Percentiles rank a stretch among this genome's conserved stretches.
Evolutionary conservation across 768 basidiomycete genomes (phyloP).

Genomic region (Rhizopogon vesiculosus): DNA sequence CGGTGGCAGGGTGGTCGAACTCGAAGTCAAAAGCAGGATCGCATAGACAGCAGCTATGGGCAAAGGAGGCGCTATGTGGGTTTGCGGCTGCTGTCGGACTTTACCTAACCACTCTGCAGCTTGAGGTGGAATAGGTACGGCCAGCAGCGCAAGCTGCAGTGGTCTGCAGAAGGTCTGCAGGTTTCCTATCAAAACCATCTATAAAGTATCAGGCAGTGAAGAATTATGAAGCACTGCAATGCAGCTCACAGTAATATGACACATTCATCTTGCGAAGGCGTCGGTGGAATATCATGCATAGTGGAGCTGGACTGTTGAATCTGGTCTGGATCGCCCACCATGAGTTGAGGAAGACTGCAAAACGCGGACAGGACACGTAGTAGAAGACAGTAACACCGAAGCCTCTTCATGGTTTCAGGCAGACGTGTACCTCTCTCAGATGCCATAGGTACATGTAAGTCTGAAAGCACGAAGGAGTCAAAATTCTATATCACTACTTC

Average conservation of each 20-base stretch:
- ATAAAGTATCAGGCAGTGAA: constrained; percentile 5
- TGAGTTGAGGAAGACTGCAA: too few relatives aligned
- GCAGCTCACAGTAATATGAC: constrained; percentile 81
- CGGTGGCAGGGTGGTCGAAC: too few relatives aligned
- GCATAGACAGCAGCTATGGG: too few relatives aligned
- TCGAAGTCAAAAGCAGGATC: too few relatives aligned
- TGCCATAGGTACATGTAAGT: too few relatives aligned
- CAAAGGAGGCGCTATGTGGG: too few relatives aligned
- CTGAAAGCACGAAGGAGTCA: too few relatives aligned
- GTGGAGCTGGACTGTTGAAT: constrained; percentile 52
- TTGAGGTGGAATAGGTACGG: constrained; percentile 57
- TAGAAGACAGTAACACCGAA: too few relatives aligned
- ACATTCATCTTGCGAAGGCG: constrained; percentile 64
- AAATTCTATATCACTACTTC: too few relatives aligned
- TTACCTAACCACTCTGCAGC: constrained; percentile 60
- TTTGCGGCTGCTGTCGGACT: constrained; percentile 55
- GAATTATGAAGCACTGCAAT: background rate
- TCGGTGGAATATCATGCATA: constrained; percentile 1
- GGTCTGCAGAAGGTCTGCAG: constrained; percentile 52
- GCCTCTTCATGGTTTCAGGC: too few relatives aligned
- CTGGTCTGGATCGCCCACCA: constrained; percentile 19
- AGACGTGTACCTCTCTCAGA: too few relatives aligned
- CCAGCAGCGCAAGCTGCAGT: constrained; percentile 66
- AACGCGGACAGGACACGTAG: too few relatives aligned
- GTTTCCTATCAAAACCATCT: constrained; percentile 79